Evolutionary conservation across 140 eudicot genomes (phyloP).

Genomic region (Erigeron philadelphicus): DNA sequence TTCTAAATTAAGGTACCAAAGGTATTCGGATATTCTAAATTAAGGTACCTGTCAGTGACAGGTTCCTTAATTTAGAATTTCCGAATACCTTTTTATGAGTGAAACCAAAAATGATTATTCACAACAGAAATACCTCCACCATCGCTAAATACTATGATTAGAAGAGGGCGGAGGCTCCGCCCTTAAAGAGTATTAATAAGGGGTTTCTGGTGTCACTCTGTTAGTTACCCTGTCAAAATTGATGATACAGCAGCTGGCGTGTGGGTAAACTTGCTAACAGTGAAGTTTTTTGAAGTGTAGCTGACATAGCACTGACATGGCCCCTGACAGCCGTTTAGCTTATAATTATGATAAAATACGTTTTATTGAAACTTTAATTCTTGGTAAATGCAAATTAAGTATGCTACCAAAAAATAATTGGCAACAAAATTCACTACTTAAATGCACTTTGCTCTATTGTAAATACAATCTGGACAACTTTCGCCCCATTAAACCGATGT

Average conservation of each 20-base stretch:
- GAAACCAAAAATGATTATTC: no score
- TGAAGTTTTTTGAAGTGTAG: background rate
- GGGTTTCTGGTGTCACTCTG: no score
- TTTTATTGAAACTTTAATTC: background rate
- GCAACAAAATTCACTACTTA: slow-evolving; percentile 6
- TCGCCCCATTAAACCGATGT: slow-evolving; percentile 3
- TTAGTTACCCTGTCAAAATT: background rate
- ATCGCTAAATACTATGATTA: no score
- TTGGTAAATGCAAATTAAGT: slow-evolving; percentile 10
- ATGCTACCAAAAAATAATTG: background rate
- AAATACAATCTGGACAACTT: background rate
- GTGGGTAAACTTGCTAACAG: background rate
- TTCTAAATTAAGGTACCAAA: no score
- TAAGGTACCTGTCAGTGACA: no score
- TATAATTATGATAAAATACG: background rate
- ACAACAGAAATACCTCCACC: no score
- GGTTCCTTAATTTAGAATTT: no score
- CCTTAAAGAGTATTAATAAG: no score
- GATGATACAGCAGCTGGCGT: background rate
- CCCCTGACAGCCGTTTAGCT: slow-evolving; percentile 1
- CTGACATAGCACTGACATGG: background rate
- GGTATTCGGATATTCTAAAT: no score
- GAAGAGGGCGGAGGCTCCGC: no score
- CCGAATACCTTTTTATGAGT: no score
- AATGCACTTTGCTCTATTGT: background rate